A percentile compares a stretch with the other conserved stretches of the same genome.
These are phyloP conservation scores for Phytopythium oedochilum DNA, from an alignment of 352 stramenopile genomes.

Conservation along the genomic window DNA sequence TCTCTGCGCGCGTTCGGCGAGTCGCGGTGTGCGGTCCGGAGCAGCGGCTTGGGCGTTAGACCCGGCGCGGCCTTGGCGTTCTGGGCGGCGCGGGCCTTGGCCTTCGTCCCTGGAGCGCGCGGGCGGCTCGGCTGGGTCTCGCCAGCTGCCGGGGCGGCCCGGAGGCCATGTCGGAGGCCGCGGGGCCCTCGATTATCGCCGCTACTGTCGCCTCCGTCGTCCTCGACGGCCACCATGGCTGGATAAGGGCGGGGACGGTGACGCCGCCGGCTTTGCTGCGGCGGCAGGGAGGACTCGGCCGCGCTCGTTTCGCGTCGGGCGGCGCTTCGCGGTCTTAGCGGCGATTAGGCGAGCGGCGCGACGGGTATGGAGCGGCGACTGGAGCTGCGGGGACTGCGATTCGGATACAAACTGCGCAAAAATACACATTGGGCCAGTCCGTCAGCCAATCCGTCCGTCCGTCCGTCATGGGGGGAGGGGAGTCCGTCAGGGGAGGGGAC, in stretches of 20 bases:
- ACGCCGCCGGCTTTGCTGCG: too few species aligned
- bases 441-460: too few species aligned
- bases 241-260: conserved; percentile 2
- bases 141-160: conserved; percentile 3
- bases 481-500: background rate
- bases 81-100: conserved; percentile 8
- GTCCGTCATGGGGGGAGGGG: too few species aligned
- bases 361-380: background rate
- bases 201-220: conserved; percentile 26
- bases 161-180: background rate
- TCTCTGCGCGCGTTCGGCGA: conserved; percentile 5
- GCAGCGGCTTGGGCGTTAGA: conserved; percentile 1
- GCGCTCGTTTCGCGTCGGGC: too few species aligned
- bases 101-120: conserved; percentile 8
- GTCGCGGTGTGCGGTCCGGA: conserved; percentile 10
- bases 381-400: conserved; percentile 1
- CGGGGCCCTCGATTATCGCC: conserved; percentile 22
- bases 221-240: conserved; percentile 13
- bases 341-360: conserved; percentile 1
- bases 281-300: too few species aligned
- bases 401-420: conserved; percentile 7
- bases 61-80: too few species aligned
- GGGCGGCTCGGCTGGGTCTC: conserved; percentile 4
- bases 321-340: conserved; percentile 22
- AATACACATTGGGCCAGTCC: background rate